Conservation (phyloP, 371 early-diverging fungal genomes). For the Rhizopus delemar region DNA sequence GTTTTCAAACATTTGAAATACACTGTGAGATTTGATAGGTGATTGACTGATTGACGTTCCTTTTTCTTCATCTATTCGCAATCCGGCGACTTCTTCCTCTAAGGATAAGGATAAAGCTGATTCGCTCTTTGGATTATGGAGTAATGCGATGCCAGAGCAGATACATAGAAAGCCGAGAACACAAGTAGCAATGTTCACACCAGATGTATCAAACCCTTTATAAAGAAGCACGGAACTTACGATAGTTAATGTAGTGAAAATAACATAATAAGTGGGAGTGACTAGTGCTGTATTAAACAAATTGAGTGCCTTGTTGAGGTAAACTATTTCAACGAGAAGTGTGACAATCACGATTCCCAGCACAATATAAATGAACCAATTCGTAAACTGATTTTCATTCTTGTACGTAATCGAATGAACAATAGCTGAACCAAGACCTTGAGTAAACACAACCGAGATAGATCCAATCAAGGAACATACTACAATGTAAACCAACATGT, state of each 20-base stretch:
- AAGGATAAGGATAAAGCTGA: background rate
- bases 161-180: constrained; percentile 90
- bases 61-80: constrained; percentile 12
- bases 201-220: constrained; percentile 81
- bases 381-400: constrained; percentile 79
- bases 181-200: constrained; percentile 79
- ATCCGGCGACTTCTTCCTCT: no score
- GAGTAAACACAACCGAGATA: constrained; percentile 91
- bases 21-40: background rate
- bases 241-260: constrained; percentile 92
- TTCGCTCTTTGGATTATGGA: constrained; percentile 43
- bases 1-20: constrained; percentile 36
- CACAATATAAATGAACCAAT: constrained; percentile 87
- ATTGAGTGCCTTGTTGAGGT: constrained; percentile 95
- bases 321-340: constrained; percentile 87
- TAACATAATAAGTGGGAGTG: constrained; percentile 92
- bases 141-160: constrained; percentile 56
- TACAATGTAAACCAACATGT: constrained; percentile 84
- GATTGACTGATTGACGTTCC: constrained; percentile 1
- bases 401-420: constrained; percentile 79
- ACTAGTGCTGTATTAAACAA: constrained; percentile 90
- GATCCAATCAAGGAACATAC: constrained; percentile 91
- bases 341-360: constrained; percentile 73
- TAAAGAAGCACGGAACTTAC: constrained; percentile 85
- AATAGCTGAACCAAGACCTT: constrained; percentile 89